phyloP scores from a whole-genome alignment of 1,139 yeast genomes.

The Cylindricascospora bacillispora region DNA sequence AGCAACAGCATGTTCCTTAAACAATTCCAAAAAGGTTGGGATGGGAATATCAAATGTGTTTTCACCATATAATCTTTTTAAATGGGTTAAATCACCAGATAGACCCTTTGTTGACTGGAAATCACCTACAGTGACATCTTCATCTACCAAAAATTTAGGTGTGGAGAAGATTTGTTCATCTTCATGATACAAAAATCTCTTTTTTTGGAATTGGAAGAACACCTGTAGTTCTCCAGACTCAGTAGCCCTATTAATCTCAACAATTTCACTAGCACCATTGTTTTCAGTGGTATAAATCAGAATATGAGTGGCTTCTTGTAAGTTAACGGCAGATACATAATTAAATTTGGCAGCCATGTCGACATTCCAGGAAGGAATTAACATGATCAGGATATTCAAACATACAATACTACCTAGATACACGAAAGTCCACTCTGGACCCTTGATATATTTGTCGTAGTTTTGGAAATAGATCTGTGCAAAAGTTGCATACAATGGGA shows the following conservation, averaged over 20 bases:
- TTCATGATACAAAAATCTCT: constrained; percentile 66
- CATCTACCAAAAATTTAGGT: constrained; percentile 68
- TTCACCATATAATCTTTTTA: constrained; percentile 57
- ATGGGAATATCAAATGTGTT: constrained; percentile 90
- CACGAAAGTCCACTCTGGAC: constrained; percentile 75
- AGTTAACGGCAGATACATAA: constrained; percentile 37
- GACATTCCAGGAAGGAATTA: constrained; percentile 94
- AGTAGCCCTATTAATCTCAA: constrained; percentile 44
- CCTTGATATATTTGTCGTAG: constrained; percentile 73
- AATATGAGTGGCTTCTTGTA: constrained; percentile 57
- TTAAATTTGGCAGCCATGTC: constrained; percentile 61
- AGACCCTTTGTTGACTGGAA: constrained; percentile 58
- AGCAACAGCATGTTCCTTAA: constrained; percentile 96
- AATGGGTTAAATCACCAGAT: constrained; percentile 42
- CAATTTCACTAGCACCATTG: constrained; percentile 76
- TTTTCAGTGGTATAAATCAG: constrained; percentile 75
- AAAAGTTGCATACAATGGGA: constrained; percentile 66
- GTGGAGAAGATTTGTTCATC: constrained; percentile 53
- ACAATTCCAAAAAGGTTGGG: constrained; percentile 80
- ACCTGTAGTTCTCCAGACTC: constrained; percentile 53
- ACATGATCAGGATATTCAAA: constrained; percentile 62
- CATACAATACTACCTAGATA: constrained; percentile 64
- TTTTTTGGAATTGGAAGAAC: constrained; percentile 80
- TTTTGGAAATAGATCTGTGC: constrained; percentile 50
- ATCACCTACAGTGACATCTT: constrained; percentile 41